Conservation (phyloP, 352 stramenopile genomes). For the Phytophthora colocasiae region DNA sequence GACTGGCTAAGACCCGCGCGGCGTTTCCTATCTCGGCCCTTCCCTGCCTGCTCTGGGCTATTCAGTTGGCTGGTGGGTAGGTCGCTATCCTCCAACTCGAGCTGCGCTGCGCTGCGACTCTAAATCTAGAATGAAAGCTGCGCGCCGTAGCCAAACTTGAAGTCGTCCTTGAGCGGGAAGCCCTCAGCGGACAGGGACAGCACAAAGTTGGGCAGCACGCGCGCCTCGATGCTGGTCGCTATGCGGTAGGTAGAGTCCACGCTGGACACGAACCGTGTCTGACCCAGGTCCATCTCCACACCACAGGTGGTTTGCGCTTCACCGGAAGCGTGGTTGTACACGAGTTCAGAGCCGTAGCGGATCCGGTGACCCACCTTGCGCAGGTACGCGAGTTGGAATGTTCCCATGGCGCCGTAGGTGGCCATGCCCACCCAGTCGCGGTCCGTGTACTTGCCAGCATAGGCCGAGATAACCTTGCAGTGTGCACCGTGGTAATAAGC, state of each 20-base stretch:
- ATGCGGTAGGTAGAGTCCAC: conserved; percentile 86
- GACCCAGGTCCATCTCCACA: conserved; percentile 84
- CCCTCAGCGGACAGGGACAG: conserved; percentile 86
- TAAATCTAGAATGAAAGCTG: conserved; percentile 88
- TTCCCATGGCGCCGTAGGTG: conserved; percentile 83
- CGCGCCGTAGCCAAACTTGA: conserved; percentile 92
- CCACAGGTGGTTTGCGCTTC: conserved; percentile 85
- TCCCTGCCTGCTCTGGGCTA: conserved; percentile 29
- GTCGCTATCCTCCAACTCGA: conserved; percentile 35
- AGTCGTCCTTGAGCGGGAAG: conserved; percentile 88
- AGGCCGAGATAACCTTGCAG: conserved; percentile 86
- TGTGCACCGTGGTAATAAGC: conserved; percentile 92
- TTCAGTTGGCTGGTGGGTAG: conserved; percentile 33
- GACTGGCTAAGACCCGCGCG: conserved; percentile 13
- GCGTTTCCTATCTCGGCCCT: conserved; percentile 22
- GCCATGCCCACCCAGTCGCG: conserved; percentile 73
- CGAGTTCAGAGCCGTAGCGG: conserved; percentile 84
- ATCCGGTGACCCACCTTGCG: conserved; percentile 87
- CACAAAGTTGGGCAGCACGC: conserved; percentile 88
- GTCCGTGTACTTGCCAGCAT: conserved; percentile 84
- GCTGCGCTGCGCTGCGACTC: conserved; percentile 27
- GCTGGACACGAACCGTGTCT: conserved; percentile 86
- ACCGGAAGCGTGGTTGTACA: conserved; percentile 87
- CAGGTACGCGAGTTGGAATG: conserved; percentile 87
- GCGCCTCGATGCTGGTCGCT: conserved; percentile 83